Evolutionary conservation across 345 rosid genomes (phyloP), one percentile per base, ranked within the genome.

Genomic region (Cardiospermum halicacabum): DNA sequence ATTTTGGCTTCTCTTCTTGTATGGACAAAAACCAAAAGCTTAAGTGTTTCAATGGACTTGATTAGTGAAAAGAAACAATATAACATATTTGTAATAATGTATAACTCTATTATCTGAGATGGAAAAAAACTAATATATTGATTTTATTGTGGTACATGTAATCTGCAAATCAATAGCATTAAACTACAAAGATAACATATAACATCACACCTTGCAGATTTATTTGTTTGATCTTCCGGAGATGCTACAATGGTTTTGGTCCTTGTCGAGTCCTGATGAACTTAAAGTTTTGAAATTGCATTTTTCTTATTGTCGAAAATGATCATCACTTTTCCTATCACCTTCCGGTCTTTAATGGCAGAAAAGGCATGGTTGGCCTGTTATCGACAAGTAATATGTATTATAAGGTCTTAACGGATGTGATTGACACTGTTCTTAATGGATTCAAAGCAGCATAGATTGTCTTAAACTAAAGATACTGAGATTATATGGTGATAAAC

Each of bases 311-410:
- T 76, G 36, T 85, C 86, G 3, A 84, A 74, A 47, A 67, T 72
- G 64, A 94, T 70, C 89, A 94, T 65, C 76, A 94, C 95, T 82
- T 94, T 94, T 47, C 99, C 99, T 0, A 91, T 80, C 54, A 79
- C 99, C 76, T 87, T 88, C 75, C 97, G 77, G 18, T 90, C 96
- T 82, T 80, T 89, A 74, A 94, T 82, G 31, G 80, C 87, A 25
- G 88, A 78, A 1, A 94, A 94, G 12, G 99, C 96, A 0, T 82
- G 89, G 71, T 72, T 80, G 71, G 97, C 91, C 99, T 94, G 91
- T 39, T 64, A 77, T 67, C 43, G 49, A 68, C 42, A 65, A 59
- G 36, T 16, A 50, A 60, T 32, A 53, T 48, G 36, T 3, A 30
- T 13, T n/a, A 62, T 60, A 18, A 69, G 56, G 45, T 62, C 36